Evolutionary conservation across 164 flowering plant species (phyloP), one percentile per base, ranked within the genome.

Genomic region (Litsea cubeba): DNA sequence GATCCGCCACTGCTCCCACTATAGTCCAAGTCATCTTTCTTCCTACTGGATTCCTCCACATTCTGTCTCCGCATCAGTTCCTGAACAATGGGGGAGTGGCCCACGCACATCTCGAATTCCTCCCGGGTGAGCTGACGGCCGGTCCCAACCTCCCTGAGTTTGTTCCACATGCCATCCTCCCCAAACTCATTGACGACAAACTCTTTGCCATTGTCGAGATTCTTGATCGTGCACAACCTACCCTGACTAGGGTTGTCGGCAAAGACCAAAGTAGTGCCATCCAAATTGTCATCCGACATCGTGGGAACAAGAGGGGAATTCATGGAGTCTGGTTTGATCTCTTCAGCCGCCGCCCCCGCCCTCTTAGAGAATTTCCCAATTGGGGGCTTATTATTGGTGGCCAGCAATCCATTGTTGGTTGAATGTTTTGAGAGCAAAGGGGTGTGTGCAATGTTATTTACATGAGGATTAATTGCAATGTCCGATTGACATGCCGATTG

Each of bases 11-110:
- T 84, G 78, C 75, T 81, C 5, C 62, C 83, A 71, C 73, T 75
- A 3, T 71, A 72, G 63, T 85, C 84, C 70, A 54, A 28, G 69
- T 65, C 77, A 26, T 84, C 88, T 71, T 78, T 85, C 70, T 80
- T 83, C 74, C 86, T 71, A 28, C 77, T 71, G 22, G 75, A 90
- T 25, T 89, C 92, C 77, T 93, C 97, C 79, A 93, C 94, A 76
- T 87, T 89, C 76, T 96, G 97, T 78, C 98, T 81, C 79, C 98
- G 77, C 99, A 96, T 94, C 84, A 96, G 67, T 76, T 96, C 99
- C 65, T 91, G 98, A 73, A 96, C 97, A 68, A 94, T 91, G 0
- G 99, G 99, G 0, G 99, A 96, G 76, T 91, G 92, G 79, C 99
- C 99, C 25, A 94, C 97, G 3, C 82, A 77, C 91, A 87, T 87